Evolutionary conservation across 345 rosid species (phyloP).

Genomic region (Rhizophora mangle): DNA sequence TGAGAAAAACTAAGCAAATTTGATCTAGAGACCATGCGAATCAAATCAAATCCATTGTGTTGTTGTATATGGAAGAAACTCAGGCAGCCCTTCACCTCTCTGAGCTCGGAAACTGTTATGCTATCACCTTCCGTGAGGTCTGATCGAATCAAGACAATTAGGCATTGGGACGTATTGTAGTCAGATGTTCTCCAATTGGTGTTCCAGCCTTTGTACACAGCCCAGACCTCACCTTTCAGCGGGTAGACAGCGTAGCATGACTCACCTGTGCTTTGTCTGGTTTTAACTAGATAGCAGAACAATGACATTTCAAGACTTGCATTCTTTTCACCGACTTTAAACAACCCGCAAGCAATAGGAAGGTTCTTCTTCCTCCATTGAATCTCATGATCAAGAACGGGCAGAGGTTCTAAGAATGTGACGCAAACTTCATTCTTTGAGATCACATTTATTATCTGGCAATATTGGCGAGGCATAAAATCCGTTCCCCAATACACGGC

Average conservation of each 20-base stretch:
- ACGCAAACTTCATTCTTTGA: slow-evolving; percentile 9
- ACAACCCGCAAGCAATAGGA: slow-evolving; percentile 19
- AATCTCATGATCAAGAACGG: slow-evolving; percentile 14
- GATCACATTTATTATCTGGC: slow-evolving; percentile 1
- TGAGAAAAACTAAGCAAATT: slow-evolving; percentile 23
- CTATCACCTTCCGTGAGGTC: slow-evolving; percentile 10
- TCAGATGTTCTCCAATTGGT: slow-evolving; percentile 5
- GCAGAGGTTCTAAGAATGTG: slow-evolving; percentile 20
- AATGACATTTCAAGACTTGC: slow-evolving; percentile 5
- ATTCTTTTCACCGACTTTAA: slow-evolving; percentile 8
- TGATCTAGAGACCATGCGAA: slow-evolving; percentile 7
- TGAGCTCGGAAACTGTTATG: slow-evolving; percentile 7
- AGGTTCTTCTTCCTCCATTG: slow-evolving; percentile 8
- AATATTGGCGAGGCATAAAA: slow-evolving; percentile 16
- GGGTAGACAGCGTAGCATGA: slow-evolving; percentile 20
- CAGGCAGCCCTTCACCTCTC: slow-evolving; percentile 18
- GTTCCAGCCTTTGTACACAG: slow-evolving; percentile 17
- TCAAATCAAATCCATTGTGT: slow-evolving; percentile 12
- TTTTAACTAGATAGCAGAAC: slow-evolving; percentile 13
- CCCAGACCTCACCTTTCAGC: slow-evolving; percentile 27
- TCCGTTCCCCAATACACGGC: slow-evolving; percentile 16
- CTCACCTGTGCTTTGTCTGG: neutral
- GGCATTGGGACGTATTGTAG: neutral
- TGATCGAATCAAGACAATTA: slow-evolving; percentile 19
- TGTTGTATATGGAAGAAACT: slow-evolving; percentile 14